Evolutionary conservation across 345 rosid genomes (phyloP).

Genomic region (Lepidium africanum): DNA sequence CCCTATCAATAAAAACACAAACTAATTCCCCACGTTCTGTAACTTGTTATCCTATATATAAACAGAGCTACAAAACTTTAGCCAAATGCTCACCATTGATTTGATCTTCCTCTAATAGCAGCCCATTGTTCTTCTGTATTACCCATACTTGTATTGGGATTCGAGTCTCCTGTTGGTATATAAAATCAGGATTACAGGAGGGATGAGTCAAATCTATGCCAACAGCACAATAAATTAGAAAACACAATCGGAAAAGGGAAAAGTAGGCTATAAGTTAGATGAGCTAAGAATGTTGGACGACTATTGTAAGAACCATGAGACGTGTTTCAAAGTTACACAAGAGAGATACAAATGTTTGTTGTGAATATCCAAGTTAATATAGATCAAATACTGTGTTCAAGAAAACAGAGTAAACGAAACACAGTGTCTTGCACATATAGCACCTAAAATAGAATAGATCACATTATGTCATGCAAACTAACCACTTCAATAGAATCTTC

Average conservation of each 20-base stretch:
- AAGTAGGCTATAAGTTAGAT: background rate
- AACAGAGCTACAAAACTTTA: background rate
- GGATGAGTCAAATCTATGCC: constrained; percentile 4
- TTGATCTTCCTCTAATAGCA: constrained; percentile 63
- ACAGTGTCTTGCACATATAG: background rate
- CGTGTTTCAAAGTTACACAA: background rate
- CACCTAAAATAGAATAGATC: background rate
- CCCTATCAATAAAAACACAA: background rate
- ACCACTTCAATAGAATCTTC: constrained; percentile 63
- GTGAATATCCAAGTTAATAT: background rate
- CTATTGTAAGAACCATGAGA: constrained; percentile 2
- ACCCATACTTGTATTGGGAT: constrained; percentile 84
- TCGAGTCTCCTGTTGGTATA: constrained; percentile 65
- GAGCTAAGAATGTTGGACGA: constrained; percentile 3
- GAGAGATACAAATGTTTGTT: constrained; percentile 1
- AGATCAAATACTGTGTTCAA: background rate
- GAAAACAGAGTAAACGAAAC: constrained; percentile 12
- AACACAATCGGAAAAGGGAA: background rate
- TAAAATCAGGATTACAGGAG: background rate
- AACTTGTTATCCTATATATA: background rate
- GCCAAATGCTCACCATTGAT: constrained; percentile 48
- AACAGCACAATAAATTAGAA: background rate
- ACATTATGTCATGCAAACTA: constrained; percentile 24
- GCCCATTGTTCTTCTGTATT: constrained; percentile 63
- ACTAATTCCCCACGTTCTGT: background rate